These are phyloP conservation scores for Lantana camara DNA, from an alignment of 257 asterid species.

Conservation along the genomic window DNA sequence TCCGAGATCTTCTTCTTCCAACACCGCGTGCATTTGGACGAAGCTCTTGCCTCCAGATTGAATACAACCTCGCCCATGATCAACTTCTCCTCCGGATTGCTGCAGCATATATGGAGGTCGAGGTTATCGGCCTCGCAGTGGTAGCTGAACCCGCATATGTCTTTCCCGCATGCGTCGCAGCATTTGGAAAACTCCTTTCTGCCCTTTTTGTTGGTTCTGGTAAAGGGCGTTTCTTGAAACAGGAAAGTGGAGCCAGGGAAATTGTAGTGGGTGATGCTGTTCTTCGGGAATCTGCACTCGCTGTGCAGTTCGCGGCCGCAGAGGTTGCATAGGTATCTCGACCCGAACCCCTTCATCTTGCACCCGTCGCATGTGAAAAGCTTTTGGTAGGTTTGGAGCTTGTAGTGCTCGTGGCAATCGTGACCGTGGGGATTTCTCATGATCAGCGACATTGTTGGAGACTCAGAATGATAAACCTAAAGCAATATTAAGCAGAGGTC, in stretches of 20 bases:
- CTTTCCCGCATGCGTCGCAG: conserved; percentile 41
- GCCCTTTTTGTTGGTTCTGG: background rate
- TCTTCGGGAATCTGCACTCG: conserved; percentile 21
- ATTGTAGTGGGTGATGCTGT: conserved; percentile 11
- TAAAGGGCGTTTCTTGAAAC: conserved; percentile 9
- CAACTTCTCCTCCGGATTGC: conserved; percentile 21
- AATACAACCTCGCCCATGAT: conserved; percentile 18
- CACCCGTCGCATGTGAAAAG: conserved; percentile 40
- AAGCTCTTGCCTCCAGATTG: conserved; percentile 16
- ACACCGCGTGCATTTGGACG: conserved; percentile 33
- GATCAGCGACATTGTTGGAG: conserved; percentile 4
- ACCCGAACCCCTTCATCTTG: conserved; percentile 38
- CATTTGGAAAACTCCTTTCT: conserved; percentile 14
- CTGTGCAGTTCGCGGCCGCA: conserved; percentile 29
- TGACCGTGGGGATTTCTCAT: conserved; percentile 17
- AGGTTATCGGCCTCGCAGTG: conserved; percentile 18
- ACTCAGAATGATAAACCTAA: no score
- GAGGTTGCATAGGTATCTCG: conserved; percentile 17
- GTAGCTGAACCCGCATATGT: conserved; percentile 35
- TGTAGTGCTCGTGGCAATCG: conserved; percentile 23
- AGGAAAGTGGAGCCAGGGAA: conserved; percentile 13
- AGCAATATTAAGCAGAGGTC: no score
- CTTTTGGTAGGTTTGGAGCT: conserved; percentile 6
- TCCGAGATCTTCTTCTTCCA: conserved; percentile 22
- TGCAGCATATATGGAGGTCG: conserved; percentile 36